Evolutionary conservation across 441 rosid species (phyloP).

Genomic region (Gossypium armourianum): DNA sequence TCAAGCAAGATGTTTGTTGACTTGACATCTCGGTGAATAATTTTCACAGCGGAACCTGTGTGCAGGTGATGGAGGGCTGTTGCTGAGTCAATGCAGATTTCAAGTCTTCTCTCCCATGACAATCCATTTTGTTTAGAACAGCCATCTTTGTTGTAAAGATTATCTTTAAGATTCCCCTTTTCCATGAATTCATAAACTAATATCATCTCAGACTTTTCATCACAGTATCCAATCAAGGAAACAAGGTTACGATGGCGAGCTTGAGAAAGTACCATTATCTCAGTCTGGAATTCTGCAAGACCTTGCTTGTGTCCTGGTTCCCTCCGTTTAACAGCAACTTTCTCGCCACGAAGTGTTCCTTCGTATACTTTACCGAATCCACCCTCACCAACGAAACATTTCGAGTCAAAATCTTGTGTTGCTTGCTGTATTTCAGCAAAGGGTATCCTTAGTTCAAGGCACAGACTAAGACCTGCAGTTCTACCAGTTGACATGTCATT

Average conservation of each 20-base stretch:
- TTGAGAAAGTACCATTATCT: conserved; percentile 29
- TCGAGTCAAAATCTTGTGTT: conserved; percentile 26
- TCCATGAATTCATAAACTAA: conserved; percentile 1
- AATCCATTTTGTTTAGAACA: conserved; percentile 9
- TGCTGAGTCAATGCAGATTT: conserved; percentile 49
- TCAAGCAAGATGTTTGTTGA: conserved; percentile 42
- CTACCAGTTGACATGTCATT: background rate
- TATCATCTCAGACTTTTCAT: background rate
- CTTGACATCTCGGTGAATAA: conserved; percentile 44
- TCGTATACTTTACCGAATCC: conserved; percentile 32
- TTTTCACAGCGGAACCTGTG: conserved; percentile 27
- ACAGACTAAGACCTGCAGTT: conserved; percentile 3
- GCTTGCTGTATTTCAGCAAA: conserved; percentile 25
- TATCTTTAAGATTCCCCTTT: background rate
- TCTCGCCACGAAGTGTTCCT: conserved; percentile 25
- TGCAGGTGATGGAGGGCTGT: conserved; percentile 41
- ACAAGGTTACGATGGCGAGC: conserved; percentile 34
- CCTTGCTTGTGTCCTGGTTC: conserved; percentile 31
- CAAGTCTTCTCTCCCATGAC: conserved; percentile 38
- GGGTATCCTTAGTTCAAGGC: conserved; percentile 29
- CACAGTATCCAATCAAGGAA: background rate
- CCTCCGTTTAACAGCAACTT: conserved; percentile 35
- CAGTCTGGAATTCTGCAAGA: conserved; percentile 33
- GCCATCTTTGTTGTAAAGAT: conserved; percentile 15
- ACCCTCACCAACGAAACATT: conserved; percentile 26